Conservation (phyloP, 176 grass and related monocot species). For the Hordeum marinum region DNA sequence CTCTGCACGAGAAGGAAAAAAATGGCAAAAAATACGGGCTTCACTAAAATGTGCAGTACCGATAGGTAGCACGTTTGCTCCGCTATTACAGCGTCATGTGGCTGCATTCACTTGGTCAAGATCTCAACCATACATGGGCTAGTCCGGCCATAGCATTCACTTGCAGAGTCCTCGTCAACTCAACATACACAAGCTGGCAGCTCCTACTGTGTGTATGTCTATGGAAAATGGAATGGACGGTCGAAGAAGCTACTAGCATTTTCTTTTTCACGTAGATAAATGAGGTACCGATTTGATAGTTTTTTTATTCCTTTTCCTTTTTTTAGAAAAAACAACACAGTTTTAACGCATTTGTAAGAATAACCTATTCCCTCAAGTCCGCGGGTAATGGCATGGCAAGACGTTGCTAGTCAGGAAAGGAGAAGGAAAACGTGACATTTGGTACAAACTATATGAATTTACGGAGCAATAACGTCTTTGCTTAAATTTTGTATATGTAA, state of each 20-base stretch:
- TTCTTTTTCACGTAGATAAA: too few relatives aligned
- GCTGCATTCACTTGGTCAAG: not conserved
- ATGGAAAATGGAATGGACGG: not conserved
- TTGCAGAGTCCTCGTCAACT: not conserved
- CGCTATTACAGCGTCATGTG: constrained; percentile 15
- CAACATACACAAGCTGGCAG: not conserved
- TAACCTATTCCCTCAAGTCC: not conserved
- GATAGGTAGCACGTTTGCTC: not conserved
- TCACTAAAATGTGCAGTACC: not conserved
- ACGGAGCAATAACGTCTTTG: not conserved
- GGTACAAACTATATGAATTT: not conserved
- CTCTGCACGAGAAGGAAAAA: not conserved
- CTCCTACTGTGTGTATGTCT: not conserved
- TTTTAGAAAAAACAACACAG: too few relatives aligned
- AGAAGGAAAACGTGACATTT: not conserved
- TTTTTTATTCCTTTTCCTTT: too few relatives aligned
- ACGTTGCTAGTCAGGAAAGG: not conserved
- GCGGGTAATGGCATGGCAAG: not conserved
- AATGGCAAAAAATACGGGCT: not conserved
- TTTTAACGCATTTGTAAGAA: not conserved
- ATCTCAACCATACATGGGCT: not conserved
- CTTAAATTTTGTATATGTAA: not conserved
- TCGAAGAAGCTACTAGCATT: not conserved
- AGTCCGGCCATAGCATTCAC: not conserved
- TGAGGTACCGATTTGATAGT: too few relatives aligned